phyloP scores from a whole-genome alignment of 805 yeast genomes.

The Saccharomycopsis vini region DNA sequence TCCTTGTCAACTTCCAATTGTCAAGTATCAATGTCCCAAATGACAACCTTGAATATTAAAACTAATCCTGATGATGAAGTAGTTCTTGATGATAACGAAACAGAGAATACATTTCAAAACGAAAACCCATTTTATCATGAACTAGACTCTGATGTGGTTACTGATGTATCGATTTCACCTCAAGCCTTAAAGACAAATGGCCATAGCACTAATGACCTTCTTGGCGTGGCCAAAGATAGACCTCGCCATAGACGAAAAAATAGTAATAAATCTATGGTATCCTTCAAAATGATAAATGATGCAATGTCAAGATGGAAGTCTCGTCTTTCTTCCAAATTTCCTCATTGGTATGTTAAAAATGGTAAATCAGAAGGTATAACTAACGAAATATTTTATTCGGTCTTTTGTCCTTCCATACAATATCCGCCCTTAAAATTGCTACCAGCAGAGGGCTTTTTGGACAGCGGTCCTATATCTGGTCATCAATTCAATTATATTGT shows the following conservation, averaged over 20 bases:
- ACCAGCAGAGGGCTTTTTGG: conserved; percentile 25
- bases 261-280: background rate
- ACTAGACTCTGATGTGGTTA: background rate
- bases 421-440: conserved; percentile 23
- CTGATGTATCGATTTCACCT: background rate
- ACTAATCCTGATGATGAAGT: background rate
- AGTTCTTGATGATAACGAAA: too few species aligned
- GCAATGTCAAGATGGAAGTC: conserved; percentile 23
- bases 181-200: background rate
- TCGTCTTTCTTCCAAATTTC: conserved; percentile 19
- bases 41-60: background rate
- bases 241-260: background rate
- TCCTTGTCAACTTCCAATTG: background rate
- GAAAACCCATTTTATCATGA: background rate
- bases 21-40: background rate
- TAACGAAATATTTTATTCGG: conserved; percentile 46
- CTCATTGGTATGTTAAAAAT: conserved; percentile 23
- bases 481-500: conserved; percentile 33
- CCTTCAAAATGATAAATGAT: conserved; percentile 15
- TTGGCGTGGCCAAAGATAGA: background rate
- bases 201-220: background rate
- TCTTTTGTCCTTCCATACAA: conserved; percentile 36
- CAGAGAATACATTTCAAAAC: too few species aligned
- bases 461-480: conserved; percentile 24
- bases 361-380: conserved; percentile 21